Conservation (phyloP, 2,329 filamentous ascomycete species). For the Aspergillus luchuensis region DNA sequence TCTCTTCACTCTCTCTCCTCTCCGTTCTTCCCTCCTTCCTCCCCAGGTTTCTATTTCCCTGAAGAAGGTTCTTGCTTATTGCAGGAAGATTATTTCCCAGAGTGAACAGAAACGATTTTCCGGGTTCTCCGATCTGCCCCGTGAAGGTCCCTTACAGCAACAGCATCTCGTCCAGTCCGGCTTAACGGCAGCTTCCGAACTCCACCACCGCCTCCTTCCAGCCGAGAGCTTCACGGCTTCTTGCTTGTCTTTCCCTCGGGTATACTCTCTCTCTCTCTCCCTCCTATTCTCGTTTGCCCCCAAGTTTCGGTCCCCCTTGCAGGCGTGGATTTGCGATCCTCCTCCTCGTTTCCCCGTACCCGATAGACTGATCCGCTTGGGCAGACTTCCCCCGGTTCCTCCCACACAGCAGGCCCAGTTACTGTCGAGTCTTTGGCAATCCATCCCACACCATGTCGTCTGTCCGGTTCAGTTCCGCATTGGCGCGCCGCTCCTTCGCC, state of each 20-base stretch:
- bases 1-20: neutral
- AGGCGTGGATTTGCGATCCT: conserved; percentile 15
- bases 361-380: conserved; percentile 14
- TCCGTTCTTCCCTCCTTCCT: conserved; percentile 15
- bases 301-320: conserved; percentile 7
- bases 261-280: conserved; percentile 16
- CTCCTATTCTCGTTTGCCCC: neutral
- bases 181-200: conserved; percentile 21
- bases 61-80: conserved; percentile 2
- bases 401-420: neutral
- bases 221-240: conserved; percentile 27
- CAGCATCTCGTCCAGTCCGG: conserved; percentile 10
- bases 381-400: conserved; percentile 12
- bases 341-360: conserved; percentile 11
- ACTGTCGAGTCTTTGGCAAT: conserved; percentile 8
- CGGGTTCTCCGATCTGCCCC: conserved; percentile 28
- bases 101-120: conserved; percentile 17
- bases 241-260: conserved; percentile 32
- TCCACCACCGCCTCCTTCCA: conserved; percentile 39
- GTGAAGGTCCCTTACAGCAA: conserved; percentile 8
- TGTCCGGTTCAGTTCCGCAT: conserved; percentile 44
- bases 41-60: neutral
- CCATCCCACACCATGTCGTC: conserved; percentile 34
- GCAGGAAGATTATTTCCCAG: conserved; percentile 14
- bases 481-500: conserved; percentile 38